These are phyloP conservation scores for Rhizophagus sp. DNA, from an alignment of 192 early-diverging fungal species.

Conservation along the genomic window DNA sequence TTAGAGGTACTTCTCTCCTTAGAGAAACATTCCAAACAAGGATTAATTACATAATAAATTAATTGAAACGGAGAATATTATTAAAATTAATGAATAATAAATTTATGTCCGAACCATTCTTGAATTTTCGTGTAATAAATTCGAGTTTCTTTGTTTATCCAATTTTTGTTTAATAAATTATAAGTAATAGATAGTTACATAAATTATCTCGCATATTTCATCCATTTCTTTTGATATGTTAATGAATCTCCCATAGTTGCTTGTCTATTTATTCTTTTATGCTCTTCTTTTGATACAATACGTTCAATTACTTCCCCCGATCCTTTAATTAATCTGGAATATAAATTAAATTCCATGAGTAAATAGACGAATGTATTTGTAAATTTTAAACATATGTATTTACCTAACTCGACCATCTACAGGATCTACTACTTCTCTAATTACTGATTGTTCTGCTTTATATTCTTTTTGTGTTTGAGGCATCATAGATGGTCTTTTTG, in stretches of 20 bases:
- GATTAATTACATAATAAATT: no score
- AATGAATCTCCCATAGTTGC: constrained; percentile 48
- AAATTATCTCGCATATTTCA: background rate
- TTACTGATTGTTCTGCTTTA: constrained; percentile 42
- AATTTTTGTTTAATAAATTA: no score
- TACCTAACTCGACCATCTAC: constrained; percentile 51
- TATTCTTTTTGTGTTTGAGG: constrained; percentile 51
- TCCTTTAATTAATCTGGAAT: constrained; percentile 48
- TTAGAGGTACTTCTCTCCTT: no score
- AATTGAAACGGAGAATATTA: no score
- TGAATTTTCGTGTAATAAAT: no score
- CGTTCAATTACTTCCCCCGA: constrained; percentile 53
- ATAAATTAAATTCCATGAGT: background rate
- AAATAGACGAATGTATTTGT: background rate
- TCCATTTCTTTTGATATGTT: constrained; percentile 31
- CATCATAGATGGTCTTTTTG: constrained; percentile 20
- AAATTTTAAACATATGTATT: background rate
- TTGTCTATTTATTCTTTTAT: constrained; percentile 46
- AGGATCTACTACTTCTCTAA: constrained; percentile 50
- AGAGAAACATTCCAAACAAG: no score
- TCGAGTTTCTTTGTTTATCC: no score
- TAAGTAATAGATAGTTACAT: no score
- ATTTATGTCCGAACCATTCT: no score
- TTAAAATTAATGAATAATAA: no score
- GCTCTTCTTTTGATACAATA: constrained; percentile 51